phyloP scores from a whole-genome alignment of 2,329 filamentous ascomycete genomes.

The Colletotrichum sp. region DNA sequence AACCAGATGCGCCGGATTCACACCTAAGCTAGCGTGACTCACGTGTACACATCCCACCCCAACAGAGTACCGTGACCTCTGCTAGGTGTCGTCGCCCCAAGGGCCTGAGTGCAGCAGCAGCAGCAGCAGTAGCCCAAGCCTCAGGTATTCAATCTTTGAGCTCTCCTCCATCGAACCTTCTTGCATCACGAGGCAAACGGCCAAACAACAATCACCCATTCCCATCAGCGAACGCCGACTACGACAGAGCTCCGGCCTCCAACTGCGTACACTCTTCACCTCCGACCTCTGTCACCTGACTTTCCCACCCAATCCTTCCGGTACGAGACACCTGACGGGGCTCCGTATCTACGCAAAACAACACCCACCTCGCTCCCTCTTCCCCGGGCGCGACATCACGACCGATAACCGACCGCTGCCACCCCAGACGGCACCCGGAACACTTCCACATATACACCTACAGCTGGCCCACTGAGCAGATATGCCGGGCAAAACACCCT shows the following conservation, averaged over 20 bases:
- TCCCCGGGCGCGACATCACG: background rate
- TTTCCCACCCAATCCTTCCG: background rate
- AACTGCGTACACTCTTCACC: background rate
- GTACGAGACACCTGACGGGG: background rate
- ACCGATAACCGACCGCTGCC: constrained; percentile 8
- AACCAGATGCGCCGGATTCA: background rate
- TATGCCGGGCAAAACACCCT: constrained; percentile 78
- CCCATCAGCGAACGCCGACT: constrained; percentile 5
- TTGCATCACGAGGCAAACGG: constrained; percentile 29
- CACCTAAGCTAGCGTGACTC: background rate
- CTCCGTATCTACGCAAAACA: constrained; percentile 10
- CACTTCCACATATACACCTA: background rate
- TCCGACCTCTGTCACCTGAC: constrained; percentile 2
- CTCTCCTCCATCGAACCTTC: constrained; percentile 33
- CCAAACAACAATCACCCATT: constrained; percentile 8
- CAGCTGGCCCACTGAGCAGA: constrained; percentile 27
- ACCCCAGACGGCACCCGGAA: constrained; percentile 18
- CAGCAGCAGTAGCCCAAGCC: constrained; percentile 11
- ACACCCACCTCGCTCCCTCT: background rate
- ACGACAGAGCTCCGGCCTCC: background rate
- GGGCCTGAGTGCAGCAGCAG: constrained; percentile 7
- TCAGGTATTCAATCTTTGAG: constrained; percentile 29
- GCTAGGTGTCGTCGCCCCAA: background rate
- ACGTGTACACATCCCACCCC: background rate
- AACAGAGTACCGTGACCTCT: constrained; percentile 6